phyloP scores from a whole-genome alignment of 2,329 filamentous ascomycete species.

The Tolypocladium tundrense region DNA sequence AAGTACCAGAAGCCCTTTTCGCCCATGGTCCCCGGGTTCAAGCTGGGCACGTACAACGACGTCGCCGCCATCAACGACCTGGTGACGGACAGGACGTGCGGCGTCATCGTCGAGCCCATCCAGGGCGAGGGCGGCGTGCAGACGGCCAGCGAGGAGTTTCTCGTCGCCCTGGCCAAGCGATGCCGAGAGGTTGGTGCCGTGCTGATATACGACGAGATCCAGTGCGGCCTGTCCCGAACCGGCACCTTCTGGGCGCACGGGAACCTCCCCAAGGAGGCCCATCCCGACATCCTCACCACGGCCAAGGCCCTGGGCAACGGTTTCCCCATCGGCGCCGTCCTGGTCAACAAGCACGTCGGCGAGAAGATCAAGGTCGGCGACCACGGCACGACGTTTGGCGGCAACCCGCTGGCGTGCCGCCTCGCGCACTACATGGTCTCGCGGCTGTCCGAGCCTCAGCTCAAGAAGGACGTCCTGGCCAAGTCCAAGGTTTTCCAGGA shows the following conservation, averaged over 20 bases:
- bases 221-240: constrained; percentile 83
- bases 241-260: constrained; percentile 85
- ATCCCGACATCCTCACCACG: constrained; percentile 88
- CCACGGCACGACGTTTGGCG: constrained; percentile 90
- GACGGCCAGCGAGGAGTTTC: constrained; percentile 71
- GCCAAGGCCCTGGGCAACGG: constrained; percentile 96
- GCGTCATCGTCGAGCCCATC: constrained; percentile 93
- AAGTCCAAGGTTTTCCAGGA: constrained; percentile 47
- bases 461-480: constrained; percentile 58
- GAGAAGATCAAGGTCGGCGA: constrained; percentile 52
- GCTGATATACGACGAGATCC: constrained; percentile 93
- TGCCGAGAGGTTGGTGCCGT: constrained; percentile 83
- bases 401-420: constrained; percentile 77
- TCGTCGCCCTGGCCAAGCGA: constrained; percentile 70
- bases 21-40: constrained; percentile 92
- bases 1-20: constrained; percentile 95
- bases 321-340: constrained; percentile 76
- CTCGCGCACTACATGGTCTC: constrained; percentile 79
- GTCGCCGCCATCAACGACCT: constrained; percentile 58
- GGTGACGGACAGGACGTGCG: constrained; percentile 78
- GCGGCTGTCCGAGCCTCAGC: constrained; percentile 58
- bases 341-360: constrained; percentile 28
- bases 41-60: constrained; percentile 79
- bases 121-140: constrained; percentile 94
- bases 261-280: constrained; percentile 62